These are phyloP conservation scores for Candida mesenterica DNA, from an alignment of 1,139 yeast genomes.

Conservation along the genomic window DNA sequence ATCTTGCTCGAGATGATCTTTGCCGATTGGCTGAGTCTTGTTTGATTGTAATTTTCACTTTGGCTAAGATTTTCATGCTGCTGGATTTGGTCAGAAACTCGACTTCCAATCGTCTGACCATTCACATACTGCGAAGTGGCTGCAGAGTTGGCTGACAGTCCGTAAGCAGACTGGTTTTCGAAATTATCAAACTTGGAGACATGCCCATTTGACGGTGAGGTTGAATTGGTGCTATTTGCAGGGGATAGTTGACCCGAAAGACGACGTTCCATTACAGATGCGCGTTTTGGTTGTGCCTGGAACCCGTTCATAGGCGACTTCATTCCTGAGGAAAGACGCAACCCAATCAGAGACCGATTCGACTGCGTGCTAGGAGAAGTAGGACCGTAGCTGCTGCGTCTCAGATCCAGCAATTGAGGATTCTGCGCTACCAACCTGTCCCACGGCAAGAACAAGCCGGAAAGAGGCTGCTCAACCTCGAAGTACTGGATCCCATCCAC, in stretches of 20 bases:
- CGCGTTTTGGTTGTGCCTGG: conserved; percentile 2
- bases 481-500: conserved; percentile 47
- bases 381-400: not conserved
- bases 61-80: no score
- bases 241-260: not conserved
- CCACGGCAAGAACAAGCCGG: conserved; percentile 76
- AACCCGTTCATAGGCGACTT: conserved; percentile 12
- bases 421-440: conserved; percentile 52
- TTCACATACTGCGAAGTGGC: no score
- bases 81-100: no score
- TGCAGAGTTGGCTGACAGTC: no score
- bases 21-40: no score
- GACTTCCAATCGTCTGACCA: no score
- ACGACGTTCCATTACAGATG: conserved; percentile 3
- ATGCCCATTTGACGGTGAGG: no score
- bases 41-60: no score
- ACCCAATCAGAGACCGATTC: conserved; percentile 13
- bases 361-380: conserved; percentile 2
- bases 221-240: not conserved
- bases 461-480: conserved; percentile 53
- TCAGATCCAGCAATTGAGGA: conserved; percentile 18
- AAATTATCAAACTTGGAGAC: no score
- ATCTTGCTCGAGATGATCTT: no score
- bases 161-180: no score
- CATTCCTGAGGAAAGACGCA: conserved; percentile 11